phyloP scores from a whole-genome alignment of 805 yeast genomes.

The Cyberlindnera nakhonratchasimensis region DNA sequence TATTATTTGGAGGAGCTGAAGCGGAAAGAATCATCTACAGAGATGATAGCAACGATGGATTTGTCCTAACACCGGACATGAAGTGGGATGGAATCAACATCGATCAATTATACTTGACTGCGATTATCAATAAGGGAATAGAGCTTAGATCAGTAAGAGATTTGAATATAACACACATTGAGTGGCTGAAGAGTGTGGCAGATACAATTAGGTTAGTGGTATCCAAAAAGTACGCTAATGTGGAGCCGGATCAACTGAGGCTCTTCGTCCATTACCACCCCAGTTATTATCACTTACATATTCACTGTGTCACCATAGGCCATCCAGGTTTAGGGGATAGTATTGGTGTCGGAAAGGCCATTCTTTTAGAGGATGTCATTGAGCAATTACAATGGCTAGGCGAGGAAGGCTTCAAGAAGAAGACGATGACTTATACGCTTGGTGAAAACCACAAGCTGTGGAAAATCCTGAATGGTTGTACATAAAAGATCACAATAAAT shows the following conservation, averaged over 20 bases:
- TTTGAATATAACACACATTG: conserved; percentile 53
- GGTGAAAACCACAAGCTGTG: conserved; percentile 81
- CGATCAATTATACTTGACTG: conserved; percentile 72
- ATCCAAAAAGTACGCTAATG: conserved; percentile 38
- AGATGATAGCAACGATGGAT: conserved; percentile 43
- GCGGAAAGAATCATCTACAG: conserved; percentile 73
- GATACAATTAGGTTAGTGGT: conserved; percentile 46
- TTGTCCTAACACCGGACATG: conserved; percentile 87
- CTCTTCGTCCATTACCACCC: conserved; percentile 93
- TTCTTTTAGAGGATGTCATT: conserved; percentile 75
- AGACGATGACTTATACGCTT: conserved; percentile 59
- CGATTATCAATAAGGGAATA: conserved; percentile 58
- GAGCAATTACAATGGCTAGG: conserved; percentile 59
- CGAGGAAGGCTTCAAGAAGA: conserved; percentile 51
- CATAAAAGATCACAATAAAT: neutral
- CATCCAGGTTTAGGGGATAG: conserved; percentile 70
- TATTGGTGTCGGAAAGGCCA: conserved; percentile 73
- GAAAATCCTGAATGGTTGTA: conserved; percentile 29
- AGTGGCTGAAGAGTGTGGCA: conserved; percentile 50
- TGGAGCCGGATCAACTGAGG: conserved; percentile 57
- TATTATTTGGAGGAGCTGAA: conserved; percentile 77
- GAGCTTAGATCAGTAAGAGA: conserved; percentile 78
- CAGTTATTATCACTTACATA: conserved; percentile 91
- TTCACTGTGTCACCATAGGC: conserved; percentile 76
- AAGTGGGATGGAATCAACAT: conserved; percentile 84